Percentiles rank a stretch among this genome's conserved stretches.
Evolutionary conservation across 768 basidiomycete species (phyloP).

Genomic region (Tulasnella sp.): DNA sequence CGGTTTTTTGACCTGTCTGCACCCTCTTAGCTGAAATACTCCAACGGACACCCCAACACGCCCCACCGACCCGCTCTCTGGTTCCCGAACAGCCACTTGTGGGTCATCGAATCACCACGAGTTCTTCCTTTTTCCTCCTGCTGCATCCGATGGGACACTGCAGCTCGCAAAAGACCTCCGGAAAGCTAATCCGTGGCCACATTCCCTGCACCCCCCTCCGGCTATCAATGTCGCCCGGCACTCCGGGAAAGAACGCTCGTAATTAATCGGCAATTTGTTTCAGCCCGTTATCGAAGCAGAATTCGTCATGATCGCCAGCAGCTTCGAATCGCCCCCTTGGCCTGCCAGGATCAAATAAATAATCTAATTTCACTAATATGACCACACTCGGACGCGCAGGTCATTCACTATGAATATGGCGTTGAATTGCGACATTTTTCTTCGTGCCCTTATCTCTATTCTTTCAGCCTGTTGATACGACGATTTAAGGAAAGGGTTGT

Average conservation of each 20-base stretch:
- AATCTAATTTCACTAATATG: not conserved
- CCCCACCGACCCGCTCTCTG: not conserved
- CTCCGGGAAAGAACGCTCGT: not conserved
- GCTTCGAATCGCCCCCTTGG: not conserved
- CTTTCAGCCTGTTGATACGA: not conserved
- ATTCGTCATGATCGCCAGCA: not conserved
- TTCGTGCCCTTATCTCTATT: not conserved
- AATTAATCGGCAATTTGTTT: not conserved
- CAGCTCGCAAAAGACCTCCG: not conserved
- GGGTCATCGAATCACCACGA: not conserved
- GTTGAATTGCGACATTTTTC: slow-evolving; percentile 7
- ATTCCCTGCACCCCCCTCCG: not conserved
- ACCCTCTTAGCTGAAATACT: slow-evolving; percentile 9
- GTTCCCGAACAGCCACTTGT: not conserved
- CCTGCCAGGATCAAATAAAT: not conserved
- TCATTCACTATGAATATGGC: slow-evolving; percentile 5
- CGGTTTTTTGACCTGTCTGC: not conserved
- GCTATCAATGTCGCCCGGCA: slow-evolving; percentile 7
- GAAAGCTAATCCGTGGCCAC: not conserved
- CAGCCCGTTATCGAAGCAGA: not conserved
- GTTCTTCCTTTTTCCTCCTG: not conserved
- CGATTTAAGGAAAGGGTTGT: not conserved
- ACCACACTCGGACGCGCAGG: not conserved
- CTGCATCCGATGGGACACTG: not conserved
- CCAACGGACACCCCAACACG: not conserved